A percentile compares a stretch with the other conserved stretches of the same genome.
These are phyloP conservation scores for Chlorokybus atmophyticus DNA, from an alignment of 139 green algal genomes.

Conservation along the genomic window DNA sequence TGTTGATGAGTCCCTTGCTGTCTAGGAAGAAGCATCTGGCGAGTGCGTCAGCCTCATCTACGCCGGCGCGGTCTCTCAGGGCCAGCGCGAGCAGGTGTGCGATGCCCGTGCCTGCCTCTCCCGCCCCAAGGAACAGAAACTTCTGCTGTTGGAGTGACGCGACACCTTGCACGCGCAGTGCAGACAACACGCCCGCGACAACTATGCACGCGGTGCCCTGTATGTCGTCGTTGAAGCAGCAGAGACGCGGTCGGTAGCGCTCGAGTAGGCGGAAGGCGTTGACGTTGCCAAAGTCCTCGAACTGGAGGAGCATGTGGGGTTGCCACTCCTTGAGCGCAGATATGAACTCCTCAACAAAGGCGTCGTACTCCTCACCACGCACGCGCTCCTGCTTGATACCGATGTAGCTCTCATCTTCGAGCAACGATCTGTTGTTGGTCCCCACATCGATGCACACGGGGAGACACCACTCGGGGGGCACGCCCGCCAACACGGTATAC, in stretches of 20 bases:
- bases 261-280: constrained; percentile 69
- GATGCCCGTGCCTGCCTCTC: constrained; percentile 14
- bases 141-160: background rate
- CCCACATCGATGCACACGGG: constrained; percentile 78
- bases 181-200: constrained; percentile 58
- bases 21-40: constrained; percentile 57
- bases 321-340: constrained; percentile 4
- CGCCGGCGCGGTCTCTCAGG: background rate
- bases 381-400: constrained; percentile 14
- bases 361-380: too few relatives aligned
- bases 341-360: constrained; percentile 23
- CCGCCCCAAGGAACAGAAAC: constrained; percentile 9
- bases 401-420: too few relatives aligned
- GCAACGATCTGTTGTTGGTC: too few relatives aligned
- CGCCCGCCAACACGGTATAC: constrained; percentile 44
- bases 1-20: constrained; percentile 57
- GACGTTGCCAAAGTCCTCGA: constrained; percentile 79
- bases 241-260: constrained; percentile 23
- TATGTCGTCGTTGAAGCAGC: constrained; percentile 91
- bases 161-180: constrained; percentile 40
- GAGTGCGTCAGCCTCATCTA: constrained; percentile 24
- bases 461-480: constrained; percentile 48
- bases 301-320: constrained; percentile 44
- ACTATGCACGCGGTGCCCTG: constrained; percentile 69
- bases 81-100: constrained; percentile 5